Base-by-base conservation (phyloP, 2,329 filamentous ascomycete genomes). In the Alternaria sp. region DNA sequence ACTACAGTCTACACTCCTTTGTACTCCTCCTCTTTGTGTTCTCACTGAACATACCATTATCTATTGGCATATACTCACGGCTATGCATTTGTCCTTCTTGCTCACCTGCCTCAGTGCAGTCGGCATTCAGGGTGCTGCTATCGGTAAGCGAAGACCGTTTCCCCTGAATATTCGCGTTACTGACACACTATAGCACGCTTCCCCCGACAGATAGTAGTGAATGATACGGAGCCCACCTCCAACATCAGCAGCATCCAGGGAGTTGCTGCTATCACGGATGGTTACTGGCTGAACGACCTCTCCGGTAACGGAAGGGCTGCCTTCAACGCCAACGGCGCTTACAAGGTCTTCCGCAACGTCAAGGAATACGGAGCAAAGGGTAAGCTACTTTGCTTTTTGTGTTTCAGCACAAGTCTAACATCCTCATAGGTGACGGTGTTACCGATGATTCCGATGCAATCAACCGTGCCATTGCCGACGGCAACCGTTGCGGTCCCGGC, bases 361-460 rank as follows among this genome's bases (percentile, higher is more conserved):
- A 80, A 77, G 65, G 81, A 82, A 56, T 83, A 81, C 64, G 81
- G 81, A 8, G 82, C 82, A 17, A 78, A 71, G 58, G 82, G 81
- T 81, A n/a, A 40, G 54, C 47, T 46, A 45, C 28, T 13, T 17
- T 32, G 25, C 56, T 43, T 17, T 40, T 19, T 17, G 25, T 7
- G 12, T 32, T 15, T 6, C 40, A 19, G 44, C 5, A 25, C 15
- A 12, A 40, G 3, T 50, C 67, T 74, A 58, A 76, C 47, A 15
- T 17, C 9, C 56, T 17, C 60, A 43, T 43, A 80, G 78, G 77
- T 46, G 78, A 80, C 28, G 79, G 79, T 61, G 71, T 77, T 9
- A 80, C 77, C 23, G 79, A 80, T 44, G 79, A 89, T 67, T 87
- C 87, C 15, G 83, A 79, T 25, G 87, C 87, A 11, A 88, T 89